Evolutionary conservation across 257 asterid species (phyloP), one percentile per base, ranked within the genome.

Genomic region (Verbascum thapsus): DNA sequence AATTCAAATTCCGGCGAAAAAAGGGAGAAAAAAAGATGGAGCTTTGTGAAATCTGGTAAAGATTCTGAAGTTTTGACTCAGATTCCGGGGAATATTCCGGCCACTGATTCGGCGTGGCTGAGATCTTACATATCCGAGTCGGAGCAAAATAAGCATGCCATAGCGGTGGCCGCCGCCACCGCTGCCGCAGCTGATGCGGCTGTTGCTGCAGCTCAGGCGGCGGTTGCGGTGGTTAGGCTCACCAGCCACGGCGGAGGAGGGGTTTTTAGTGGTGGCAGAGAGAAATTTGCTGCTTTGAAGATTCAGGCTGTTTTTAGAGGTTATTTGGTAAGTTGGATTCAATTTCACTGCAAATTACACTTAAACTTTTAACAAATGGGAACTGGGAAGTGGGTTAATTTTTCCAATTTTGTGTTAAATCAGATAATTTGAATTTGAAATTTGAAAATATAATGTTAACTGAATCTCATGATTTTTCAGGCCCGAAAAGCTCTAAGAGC

Each of bases 111-210:
- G 13, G 74, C 72, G 54, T 84, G 95, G 91, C 23, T 78, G 75
- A 76, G 85, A 74, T 75, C 91, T 54, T 72, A 67, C 65, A 40
- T 71, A 1, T 32, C 70, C 50, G 85, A 77, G 39, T 68, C 89
- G 66, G 91, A 89, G 53, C 94, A 82, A 53, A 87, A 63, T 68
- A 83, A 80, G 73, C 96, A 89, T 18, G 94, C 99, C 4, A 83
- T 85, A 53, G 97, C 95, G 3, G 96, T 89, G 56, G 98, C 98
- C 3, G 96, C 92, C 0, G 98, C 97, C 72, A 85, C 97, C 0
- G 92, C 97, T 0, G 97, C 97, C 0, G 97, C 95, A 0, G 97
- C 99, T 0, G 99, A 92, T 40, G 97, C 99, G 0, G 98, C 98
- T 0, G 95, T 92, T 7, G 96, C 97, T 1, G 97, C 99, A 0